Conservation (phyloP, 768 basidiomycete species). For the Tylopilus balloui region DNA sequence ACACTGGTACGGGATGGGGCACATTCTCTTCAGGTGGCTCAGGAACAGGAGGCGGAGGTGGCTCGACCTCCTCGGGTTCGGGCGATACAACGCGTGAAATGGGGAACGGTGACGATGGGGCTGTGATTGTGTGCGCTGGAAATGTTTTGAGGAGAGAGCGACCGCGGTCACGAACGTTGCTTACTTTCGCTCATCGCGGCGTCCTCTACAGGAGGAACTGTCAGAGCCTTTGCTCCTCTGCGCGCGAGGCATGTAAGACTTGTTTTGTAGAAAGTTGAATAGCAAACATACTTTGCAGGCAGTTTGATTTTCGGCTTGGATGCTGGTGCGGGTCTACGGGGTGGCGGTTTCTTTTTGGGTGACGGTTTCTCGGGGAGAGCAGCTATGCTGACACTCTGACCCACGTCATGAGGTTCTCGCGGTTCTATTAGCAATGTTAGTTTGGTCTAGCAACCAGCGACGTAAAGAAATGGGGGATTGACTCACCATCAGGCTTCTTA, state of each 20-base stretch:
- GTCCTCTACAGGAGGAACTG: conserved; percentile 45
- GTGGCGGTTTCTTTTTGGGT: conserved; percentile 45
- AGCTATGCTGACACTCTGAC: conserved; percentile 13
- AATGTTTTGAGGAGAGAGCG: conserved; percentile 5
- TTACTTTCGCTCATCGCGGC: conserved; percentile 59
- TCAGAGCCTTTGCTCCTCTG: conserved; percentile 28
- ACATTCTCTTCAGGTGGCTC: conserved; percentile 43
- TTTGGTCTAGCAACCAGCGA: conserved; percentile 5
- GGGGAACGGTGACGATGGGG: conserved; percentile 64
- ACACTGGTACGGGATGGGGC: conserved; percentile 54
- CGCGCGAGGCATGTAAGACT: conserved; percentile 11
- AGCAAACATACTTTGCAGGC: conserved; percentile 28
- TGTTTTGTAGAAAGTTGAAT: background rate
- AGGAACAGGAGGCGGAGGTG: conserved; percentile 27
- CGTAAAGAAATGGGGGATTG: conserved; percentile 27
- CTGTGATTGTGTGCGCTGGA: conserved; percentile 61
- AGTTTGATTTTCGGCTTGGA: conserved; percentile 33
- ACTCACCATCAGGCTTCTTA: conserved; percentile 44
- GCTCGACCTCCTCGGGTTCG: conserved; percentile 42
- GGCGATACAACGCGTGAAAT: conserved; percentile 38
- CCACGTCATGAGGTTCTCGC: conserved; percentile 28
- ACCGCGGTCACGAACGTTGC: conserved; percentile 6
- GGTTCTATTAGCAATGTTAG: conserved; percentile 22
- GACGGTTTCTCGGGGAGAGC: conserved; percentile 34
- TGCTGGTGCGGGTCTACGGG: conserved; percentile 40